phyloP scores from a whole-genome alignment of 116 monocot species.

The Trichopus zeylanicus region DNA sequence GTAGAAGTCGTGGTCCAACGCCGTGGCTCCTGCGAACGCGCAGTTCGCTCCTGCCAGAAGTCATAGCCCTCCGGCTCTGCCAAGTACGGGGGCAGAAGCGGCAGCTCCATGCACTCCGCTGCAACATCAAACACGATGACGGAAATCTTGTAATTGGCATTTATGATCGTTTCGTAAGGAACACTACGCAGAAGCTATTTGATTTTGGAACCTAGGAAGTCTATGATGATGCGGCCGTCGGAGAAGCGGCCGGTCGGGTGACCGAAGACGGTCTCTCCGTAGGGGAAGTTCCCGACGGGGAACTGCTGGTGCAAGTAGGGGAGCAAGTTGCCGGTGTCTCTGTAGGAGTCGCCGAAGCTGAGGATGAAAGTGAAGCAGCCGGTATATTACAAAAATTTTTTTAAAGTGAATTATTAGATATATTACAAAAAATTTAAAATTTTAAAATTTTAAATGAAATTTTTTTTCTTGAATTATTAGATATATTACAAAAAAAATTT shows the following conservation, averaged over 20 bases:
- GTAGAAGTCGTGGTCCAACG: neutral
- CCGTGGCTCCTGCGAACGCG: neutral
- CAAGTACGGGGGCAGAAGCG: neutral
- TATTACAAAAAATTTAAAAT: no score
- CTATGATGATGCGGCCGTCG: conserved; percentile 4
- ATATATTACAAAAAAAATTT: no score
- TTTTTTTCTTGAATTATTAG: no score
- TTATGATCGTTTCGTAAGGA: neutral
- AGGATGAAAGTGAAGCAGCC: conserved; percentile 7
- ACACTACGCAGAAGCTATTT: neutral
- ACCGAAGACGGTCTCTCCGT: conserved; percentile 10
- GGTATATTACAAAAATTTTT: no score
- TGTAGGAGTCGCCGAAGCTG: conserved; percentile 17
- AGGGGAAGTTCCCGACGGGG: neutral
- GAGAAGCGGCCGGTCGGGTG: conserved; percentile 8
- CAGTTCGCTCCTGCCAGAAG: neutral
- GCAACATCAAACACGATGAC: neutral
- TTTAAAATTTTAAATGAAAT: no score
- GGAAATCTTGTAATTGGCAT: neutral
- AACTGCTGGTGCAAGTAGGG: no score
- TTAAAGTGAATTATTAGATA: no score
- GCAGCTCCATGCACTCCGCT: neutral
- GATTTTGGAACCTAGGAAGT: conserved; percentile 2
- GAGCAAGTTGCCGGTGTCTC: conserved; percentile 17
- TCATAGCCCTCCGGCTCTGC: neutral